Evolutionary conservation across 2,329 filamentous ascomycete species (phyloP), one percentile per base, ranked within the genome.

Genomic region (Endoconidiophora polonica): DNA sequence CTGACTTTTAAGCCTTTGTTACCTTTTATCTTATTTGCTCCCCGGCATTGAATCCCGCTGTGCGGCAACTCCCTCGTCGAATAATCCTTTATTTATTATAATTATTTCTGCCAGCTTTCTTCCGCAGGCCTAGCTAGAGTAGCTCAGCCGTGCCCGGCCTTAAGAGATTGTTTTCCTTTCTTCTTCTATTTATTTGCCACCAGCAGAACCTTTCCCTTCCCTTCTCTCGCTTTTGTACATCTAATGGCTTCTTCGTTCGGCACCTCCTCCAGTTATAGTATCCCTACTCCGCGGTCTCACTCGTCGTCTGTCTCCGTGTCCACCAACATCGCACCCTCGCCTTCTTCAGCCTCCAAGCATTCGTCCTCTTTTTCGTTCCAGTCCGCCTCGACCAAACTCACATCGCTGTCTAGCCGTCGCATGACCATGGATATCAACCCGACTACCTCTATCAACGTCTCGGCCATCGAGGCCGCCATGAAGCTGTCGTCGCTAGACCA

Each of bases 401-500:
- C 70, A 56, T 72, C 70, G 58, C 61, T 71, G 54, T 73, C 68
- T 53, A 65, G 66, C 59, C 68, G 72, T 56, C 68, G 69, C 53
- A 66, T 73, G 56, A 70, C 71, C 48, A 48, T 41, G 23, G 62
- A 68, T 55, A 66, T 71, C 55, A 74, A 77, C 59, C 73, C 73
- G 55, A 68, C 76, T 66, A 71, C 72, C 56, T 65, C 70, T 49
- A 65, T 79, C 59, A 73, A 80, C 61, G 65, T 78, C 53, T 56
- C 65, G 41, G 69, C 71, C 56, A 73, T 79, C 55, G 72, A 78
- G 65, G 67, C 76, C 57, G 65, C 69, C 56, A 76, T 80, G 71
- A 77, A 73, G 59, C 71, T 74, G 66, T 68, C 76, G 50, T 65
- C 71, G 50, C 70, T 79, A 46, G 76, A 80, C 58, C 71, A 75